A percentile compares a stretch with the other conserved stretches of the same genome.
These are phyloP conservation scores for Sporisorium sorghi DNA, from an alignment of 1,284 basidiomycete species.

Conservation along the genomic window DNA sequence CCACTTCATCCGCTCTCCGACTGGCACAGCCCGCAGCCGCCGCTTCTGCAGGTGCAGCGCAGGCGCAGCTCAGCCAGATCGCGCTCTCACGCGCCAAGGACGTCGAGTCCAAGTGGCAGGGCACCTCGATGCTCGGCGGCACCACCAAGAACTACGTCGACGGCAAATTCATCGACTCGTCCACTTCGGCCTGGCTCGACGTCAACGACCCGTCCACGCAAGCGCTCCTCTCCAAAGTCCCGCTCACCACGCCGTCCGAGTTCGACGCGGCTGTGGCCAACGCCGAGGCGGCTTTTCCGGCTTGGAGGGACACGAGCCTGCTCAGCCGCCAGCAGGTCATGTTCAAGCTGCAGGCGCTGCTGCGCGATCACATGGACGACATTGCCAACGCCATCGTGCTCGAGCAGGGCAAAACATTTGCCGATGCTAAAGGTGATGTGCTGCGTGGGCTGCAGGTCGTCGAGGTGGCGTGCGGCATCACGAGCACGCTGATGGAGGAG, in stretches of 20 bases:
- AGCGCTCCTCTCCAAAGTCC: conserved; percentile 86
- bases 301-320: conserved; percentile 88
- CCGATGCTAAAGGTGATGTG: conserved; percentile 93
- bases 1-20: conserved; percentile 31
- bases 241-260: conserved; percentile 85
- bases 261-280: conserved; percentile 87
- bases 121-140: conserved; percentile 83
- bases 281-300: conserved; percentile 87
- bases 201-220: conserved; percentile 90
- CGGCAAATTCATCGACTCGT: conserved; percentile 86
- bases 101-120: conserved; percentile 76
- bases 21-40: conserved; percentile 42
- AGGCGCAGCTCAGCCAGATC: conserved; percentile 49
- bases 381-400: conserved; percentile 66
- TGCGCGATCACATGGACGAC: conserved; percentile 71
- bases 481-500: conserved; percentile 85
- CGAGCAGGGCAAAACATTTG: conserved; percentile 70
- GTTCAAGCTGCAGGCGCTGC: conserved; percentile 73
- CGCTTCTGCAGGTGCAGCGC: conserved; percentile 17
- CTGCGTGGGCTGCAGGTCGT: conserved; percentile 94
- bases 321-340: conserved; percentile 88
- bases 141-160: conserved; percentile 83
- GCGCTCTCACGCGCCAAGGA: conserved; percentile 56
- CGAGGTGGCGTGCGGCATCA: conserved; percentile 85
- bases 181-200: conserved; percentile 81